Evolutionary conservation across 768 basidiomycete genomes (phyloP).

Genomic region (Kockovaella imperatae): DNA sequence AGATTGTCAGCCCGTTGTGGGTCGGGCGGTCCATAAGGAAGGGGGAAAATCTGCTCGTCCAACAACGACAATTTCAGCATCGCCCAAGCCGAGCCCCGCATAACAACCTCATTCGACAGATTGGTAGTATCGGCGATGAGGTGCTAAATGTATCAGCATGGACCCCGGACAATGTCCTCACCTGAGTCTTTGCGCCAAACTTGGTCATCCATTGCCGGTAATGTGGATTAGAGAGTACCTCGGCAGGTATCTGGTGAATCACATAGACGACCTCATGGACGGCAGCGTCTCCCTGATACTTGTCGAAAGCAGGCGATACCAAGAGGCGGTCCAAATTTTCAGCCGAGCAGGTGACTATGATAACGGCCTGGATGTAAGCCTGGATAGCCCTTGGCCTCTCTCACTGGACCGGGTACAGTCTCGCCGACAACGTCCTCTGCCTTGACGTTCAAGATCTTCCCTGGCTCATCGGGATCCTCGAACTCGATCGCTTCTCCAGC

Average conservation of each 20-base stretch:
- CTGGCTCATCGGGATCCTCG: constrained; percentile 22
- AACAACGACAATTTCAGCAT: constrained; percentile 66
- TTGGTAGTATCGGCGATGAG: constrained; percentile 61
- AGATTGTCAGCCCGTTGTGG: constrained; percentile 44
- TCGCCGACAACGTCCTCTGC: constrained; percentile 38
- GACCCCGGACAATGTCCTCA: constrained; percentile 45
- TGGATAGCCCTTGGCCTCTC: constrained; percentile 5
- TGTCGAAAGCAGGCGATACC: constrained; percentile 7
- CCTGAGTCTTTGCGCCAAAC: constrained; percentile 58
- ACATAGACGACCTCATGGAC: constrained; percentile 38
- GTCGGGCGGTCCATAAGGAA: constrained; percentile 53
- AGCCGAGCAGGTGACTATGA: constrained; percentile 67
- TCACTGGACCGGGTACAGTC: constrained; percentile 36
- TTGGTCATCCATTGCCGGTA: constrained; percentile 67
- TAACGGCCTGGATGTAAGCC: constrained; percentile 17
- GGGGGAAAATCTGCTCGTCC: constrained; percentile 64
- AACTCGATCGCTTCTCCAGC: constrained; percentile 58
- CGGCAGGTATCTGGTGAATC: constrained; percentile 66
- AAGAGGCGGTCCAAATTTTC: constrained; percentile 13
- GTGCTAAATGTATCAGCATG: constrained; percentile 52
- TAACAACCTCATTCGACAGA: constrained; percentile 60
- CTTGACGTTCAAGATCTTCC: constrained; percentile 31
- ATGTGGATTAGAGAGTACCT: too few relatives aligned
- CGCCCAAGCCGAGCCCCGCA: constrained; percentile 63
- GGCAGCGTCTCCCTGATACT: constrained; percentile 7